Base-by-base conservation (phyloP, 2,329 filamentous ascomycete species). In the Coccinonectria pachysandricola region DNA sequence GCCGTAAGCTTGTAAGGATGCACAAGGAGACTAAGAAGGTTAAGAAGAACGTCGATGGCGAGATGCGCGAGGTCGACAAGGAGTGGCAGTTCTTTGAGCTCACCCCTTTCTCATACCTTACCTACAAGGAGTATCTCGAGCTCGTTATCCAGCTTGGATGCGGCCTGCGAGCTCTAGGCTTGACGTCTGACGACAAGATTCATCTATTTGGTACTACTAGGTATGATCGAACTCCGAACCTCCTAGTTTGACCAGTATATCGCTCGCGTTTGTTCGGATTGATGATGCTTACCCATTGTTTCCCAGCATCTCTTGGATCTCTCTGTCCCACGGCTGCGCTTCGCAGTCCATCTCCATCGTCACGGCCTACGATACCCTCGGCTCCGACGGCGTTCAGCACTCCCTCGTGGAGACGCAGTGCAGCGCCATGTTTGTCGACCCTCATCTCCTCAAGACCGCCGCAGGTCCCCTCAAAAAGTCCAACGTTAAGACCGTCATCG, bases 301-400 rank as follows among this genome's bases (percentile, higher is more conserved):
- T n/a, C n/a, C 5, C 29, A 85, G 81, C 53, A 69, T 75, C 26
- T 72, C 84, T 59, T 96, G 88, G 88, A 68, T 95, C 38, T 74
- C 78, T 28, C 74, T 82, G 45, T 81, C 87, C 23, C 84, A 92
- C 52, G 70, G 59, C 22, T 64, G 79, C 72, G 61, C 76, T 12
- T 87, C 86, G 10, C 88, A 96, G 57, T 87, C 83, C 22, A 75
- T 95, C 53, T 75, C 83, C 32, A 87, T 95, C 41, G 88, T 95
- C 26, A 96, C 88, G 23, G 86, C 87, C 26, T 95, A 95, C 57
- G 87, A 95, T 55, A 93, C 86, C 15, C 77, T 95, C 22, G 87
- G 87, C 28, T 72, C 84, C 46, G 75, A 78, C 36, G 87, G 86
- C 23, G 71, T 95, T 37, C 75, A 79, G 60, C 86, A 93, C 62